Conservation (phyloP, 768 basidiomycete genomes). For the Auricularia sp. region DNA sequence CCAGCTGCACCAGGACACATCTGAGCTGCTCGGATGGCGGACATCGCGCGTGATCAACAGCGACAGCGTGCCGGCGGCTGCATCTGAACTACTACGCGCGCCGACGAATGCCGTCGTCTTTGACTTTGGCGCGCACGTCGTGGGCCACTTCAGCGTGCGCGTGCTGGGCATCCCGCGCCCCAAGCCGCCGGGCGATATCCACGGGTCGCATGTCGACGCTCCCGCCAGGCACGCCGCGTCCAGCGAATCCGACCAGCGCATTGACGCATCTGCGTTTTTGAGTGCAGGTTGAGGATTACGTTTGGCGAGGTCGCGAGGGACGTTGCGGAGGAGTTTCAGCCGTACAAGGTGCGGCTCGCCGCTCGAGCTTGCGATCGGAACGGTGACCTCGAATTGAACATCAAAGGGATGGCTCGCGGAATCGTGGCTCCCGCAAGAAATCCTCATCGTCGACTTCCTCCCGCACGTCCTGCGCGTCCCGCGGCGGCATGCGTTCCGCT, state of each 20-base stretch:
- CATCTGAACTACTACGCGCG: neutral
- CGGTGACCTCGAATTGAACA: no score
- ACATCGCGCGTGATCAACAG: no score
- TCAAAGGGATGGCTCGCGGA: neutral
- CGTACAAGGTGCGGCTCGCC: neutral
- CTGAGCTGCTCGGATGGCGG: no score
- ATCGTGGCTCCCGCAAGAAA: slow-evolving; percentile 1
- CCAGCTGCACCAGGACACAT: no score
- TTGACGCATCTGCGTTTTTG: neutral
- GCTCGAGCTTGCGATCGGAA: no score
- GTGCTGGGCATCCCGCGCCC: neutral
- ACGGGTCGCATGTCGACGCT: neutral
- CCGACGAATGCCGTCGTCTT: neutral
- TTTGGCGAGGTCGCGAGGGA: slow-evolving; percentile 1
- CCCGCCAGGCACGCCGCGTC: neutral
- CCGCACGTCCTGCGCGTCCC: neutral
- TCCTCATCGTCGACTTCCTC: neutral
- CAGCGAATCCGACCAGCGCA: neutral
- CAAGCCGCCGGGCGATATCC: neutral
- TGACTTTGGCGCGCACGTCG: slow-evolving; percentile 2
- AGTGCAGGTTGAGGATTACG: neutral
- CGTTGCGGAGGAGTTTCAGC: neutral
- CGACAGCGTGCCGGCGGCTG: no score
- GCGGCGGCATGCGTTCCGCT: slow-evolving; percentile 3
- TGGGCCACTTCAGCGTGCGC: neutral